Base-by-base conservation (phyloP, 2,329 filamentous ascomycete species). In the Eutypella sp. region DNA sequence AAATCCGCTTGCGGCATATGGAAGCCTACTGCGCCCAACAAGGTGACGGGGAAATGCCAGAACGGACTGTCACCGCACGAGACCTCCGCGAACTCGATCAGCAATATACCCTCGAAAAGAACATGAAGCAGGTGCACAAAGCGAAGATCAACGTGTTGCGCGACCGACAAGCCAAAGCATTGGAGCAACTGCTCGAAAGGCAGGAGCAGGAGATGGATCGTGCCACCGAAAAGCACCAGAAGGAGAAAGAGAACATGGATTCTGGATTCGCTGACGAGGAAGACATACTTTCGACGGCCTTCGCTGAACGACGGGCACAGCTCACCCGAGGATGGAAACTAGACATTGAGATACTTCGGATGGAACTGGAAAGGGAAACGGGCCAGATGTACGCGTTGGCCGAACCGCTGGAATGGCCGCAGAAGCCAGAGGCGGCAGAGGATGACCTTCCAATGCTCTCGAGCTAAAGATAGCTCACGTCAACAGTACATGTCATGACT, bases 91-190 rank as follows among this genome's bases (percentile, higher is more conserved):
- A 82, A 57, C 67, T 84, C 3, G 74, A 74, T 9, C 76, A 81
- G 54, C 79, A 84, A 58, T 82, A 83, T 61, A 79, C 74, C 50
- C 56, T 81, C 11, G 73, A 78, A 31, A 79, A 81, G 56, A 75
- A 75, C 50, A 75, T 84, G 70, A 74, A 76, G 48, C 72, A 77
- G 31, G 66, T 80, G 3, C 79, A 84, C 50, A 71, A 79, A 54
- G 70, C 76, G 33, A 78, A 77, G 57, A 82, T 84, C 59, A 83
- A 83, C 54, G 79, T 84, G 22, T 73, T 84, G 68, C 71, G 81
- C n/a, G 81, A 84, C 48, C 75, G 76, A 36, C 81, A 84, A 58
- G 72, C 78, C 1, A 81, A 81, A 57, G 70, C 75, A 24, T 75
- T 83, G 68, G 79, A 83, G 55, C 75, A 81, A 49, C 67, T 84